Evolutionary conservation across 1,139 yeast species (phyloP), one percentile per base, ranked within the genome.

Genomic region (Nadsonia starkeyi-henricii): DNA sequence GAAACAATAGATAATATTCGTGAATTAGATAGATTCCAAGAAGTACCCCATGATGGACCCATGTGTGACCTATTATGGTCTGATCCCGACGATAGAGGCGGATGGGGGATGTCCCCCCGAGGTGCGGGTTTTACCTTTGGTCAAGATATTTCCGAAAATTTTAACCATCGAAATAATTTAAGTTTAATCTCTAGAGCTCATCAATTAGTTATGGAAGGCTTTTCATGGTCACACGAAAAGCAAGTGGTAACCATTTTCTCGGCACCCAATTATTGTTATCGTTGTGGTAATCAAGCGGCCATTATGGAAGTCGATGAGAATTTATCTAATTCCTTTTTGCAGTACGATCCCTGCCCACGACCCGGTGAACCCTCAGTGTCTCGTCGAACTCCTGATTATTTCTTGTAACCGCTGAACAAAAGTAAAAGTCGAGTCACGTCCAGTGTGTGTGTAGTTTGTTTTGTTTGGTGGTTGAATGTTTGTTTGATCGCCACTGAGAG

Each of bases 241-340:
- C 77, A 79, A 53, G 88, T 86, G 52, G 94, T 85, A 37, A 91
- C 98, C n/a, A 93, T 91, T 47, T 91, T 94, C 74, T 79, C 91
- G 47, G 98, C 98, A 2, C 98, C 98, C 21, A 91, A 91, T 67
- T 91, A 91, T 66, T 91, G 96, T 66, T 91, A 85, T 65, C 74
- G 97, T 69, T 91, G 98, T 71, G 98, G 98, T 61, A 91, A 91
- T 70, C 96, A 89, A 69, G 98, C 98, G 37, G 97, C 98, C 44
- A 88, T 91, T 58, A 88, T 91, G 96, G 97, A 91, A 69, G 95
- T 91, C 54, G 97, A 89, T 66, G 98, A 70, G 51, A 57, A 60
- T 51, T 62, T 67, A 47, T 61, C 65, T 52, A 58, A 63, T 46
- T 93, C 88, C 63, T 88, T 88, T 66, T 72, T 89, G 67, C 96